Conservation (phyloP, 169 alveolate genomes). For the Plasmodium vinckei region DNA sequence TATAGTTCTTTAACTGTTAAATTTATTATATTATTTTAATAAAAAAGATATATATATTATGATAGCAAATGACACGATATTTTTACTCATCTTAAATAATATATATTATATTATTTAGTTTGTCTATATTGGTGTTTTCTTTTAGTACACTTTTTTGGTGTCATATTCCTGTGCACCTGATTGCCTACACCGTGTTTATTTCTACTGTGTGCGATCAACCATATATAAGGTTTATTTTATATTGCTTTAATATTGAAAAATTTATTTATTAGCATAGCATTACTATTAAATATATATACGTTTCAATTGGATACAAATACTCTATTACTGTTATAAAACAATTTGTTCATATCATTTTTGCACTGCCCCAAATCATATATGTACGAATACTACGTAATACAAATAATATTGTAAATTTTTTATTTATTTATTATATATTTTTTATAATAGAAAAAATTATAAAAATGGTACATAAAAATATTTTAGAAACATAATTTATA, state of each 20-base stretch:
- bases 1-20: too few relatives aligned
- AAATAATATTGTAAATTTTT: conserved; percentile 23
- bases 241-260: background rate
- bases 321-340: background rate
- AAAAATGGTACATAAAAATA: conserved; percentile 8
- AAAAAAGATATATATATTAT: too few relatives aligned
- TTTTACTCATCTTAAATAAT: too few relatives aligned
- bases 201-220: conserved; percentile 20
- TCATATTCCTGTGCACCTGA: conserved; percentile 56
- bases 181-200: conserved; percentile 44
- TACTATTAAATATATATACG: background rate
- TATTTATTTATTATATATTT: background rate
- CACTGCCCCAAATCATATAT: background rate
- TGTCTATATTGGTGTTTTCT: conserved; percentile 2
- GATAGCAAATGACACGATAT: too few relatives aligned
- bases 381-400: background rate
- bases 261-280: background rate
- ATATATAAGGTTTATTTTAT: conserved; percentile 14
- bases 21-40: too few relatives aligned
- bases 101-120: too few relatives aligned
- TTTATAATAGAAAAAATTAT: conserved; percentile 3
- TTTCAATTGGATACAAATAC: background rate
- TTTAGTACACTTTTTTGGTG: conserved; percentile 7
- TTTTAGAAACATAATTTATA: conserved; percentile 8
- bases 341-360: background rate